These are phyloP conservation scores for Vaccinium corymbosum DNA, from an alignment of 148 eudicot species.

Conservation along the genomic window DNA sequence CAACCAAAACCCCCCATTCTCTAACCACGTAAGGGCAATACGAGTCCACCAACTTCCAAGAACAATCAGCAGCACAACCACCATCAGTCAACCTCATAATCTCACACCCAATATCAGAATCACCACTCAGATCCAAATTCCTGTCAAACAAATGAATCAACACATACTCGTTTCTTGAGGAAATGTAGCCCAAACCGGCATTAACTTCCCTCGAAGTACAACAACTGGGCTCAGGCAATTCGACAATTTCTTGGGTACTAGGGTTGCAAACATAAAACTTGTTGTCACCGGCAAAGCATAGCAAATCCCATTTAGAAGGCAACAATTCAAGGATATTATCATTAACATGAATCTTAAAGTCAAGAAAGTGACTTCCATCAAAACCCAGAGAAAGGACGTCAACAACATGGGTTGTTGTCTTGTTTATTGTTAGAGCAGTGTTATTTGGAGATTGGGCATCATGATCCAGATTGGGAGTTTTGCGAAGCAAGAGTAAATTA, in stretches of 20 bases:
- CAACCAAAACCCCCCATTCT: conserved; percentile 25
- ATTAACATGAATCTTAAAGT: neutral
- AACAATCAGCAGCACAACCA: conserved; percentile 11
- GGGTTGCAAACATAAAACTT: conserved; percentile 23
- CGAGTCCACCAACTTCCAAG: conserved; percentile 14
- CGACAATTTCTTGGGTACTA: conserved; percentile 17
- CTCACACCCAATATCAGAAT: conserved; percentile 20
- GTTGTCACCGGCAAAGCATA: conserved; percentile 18
- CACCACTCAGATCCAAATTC: conserved; percentile 17
- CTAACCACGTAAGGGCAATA: conserved; percentile 17
- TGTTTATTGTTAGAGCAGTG: no score
- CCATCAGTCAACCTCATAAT: conserved; percentile 15
- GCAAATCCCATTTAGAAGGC: conserved; percentile 21
- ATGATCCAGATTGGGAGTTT: neutral
- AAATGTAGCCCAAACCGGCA: conserved; percentile 18
- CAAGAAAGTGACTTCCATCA: conserved; percentile 1
- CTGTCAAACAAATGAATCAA: conserved; percentile 23
- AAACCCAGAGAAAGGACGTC: conserved; percentile 13
- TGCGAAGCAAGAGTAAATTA: conserved; percentile 13
- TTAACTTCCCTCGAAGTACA: conserved; percentile 21
- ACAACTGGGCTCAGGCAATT: conserved; percentile 23
- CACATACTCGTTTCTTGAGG: conserved; percentile 14
- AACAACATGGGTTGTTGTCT: neutral
- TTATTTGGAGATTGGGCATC: neutral
- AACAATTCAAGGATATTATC: conserved; percentile 4